Evolutionary conservation across 257 asterid genomes (phyloP).

Genomic region (Nicotiana benthamiana): DNA sequence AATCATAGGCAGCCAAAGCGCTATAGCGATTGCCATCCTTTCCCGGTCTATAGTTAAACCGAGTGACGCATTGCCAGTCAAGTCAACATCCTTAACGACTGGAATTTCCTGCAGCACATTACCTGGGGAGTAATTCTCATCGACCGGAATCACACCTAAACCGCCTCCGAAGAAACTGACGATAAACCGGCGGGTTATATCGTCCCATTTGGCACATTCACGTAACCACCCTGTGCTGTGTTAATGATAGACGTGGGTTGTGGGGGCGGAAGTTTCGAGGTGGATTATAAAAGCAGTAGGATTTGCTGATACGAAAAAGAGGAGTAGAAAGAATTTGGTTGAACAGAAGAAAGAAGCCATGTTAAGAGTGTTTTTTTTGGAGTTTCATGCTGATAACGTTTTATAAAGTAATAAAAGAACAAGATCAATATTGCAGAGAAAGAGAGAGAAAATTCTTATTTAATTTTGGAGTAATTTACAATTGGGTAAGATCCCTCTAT

Average conservation of each 20-base stretch:
- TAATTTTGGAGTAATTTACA: no score
- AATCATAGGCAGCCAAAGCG: slow-evolving; percentile 78
- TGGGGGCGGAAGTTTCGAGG: slow-evolving; percentile 46
- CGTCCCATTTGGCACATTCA: slow-evolving; percentile 91
- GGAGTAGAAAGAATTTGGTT: slow-evolving; percentile 28
- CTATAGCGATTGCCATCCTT: slow-evolving; percentile 68
- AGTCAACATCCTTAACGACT: slow-evolving; percentile 46
- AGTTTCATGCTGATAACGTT: no score
- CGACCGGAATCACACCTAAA: slow-evolving; percentile 52
- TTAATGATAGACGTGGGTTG: slow-evolving; percentile 51
- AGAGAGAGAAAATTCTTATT: no score
- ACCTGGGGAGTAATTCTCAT: slow-evolving; percentile 7
- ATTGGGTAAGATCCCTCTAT: no score
- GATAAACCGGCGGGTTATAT: slow-evolving; percentile 53
- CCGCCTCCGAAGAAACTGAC: slow-evolving; percentile 85
- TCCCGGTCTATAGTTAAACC: slow-evolving; percentile 71
- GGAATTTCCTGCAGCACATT: slow-evolving; percentile 43
- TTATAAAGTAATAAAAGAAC: no score
- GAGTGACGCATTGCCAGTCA: slow-evolving; percentile 69
- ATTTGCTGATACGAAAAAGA: slow-evolving; percentile 56
- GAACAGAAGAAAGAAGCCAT: slow-evolving; percentile 47
- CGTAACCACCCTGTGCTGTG: slow-evolving; percentile 71
- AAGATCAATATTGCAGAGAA: no score
- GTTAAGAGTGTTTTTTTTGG: neutral
- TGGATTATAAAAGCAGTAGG: slow-evolving; percentile 62